Base-by-base conservation (phyloP, 2,329 filamentous ascomycete genomes). In the Huntiella bhutanensis region DNA sequence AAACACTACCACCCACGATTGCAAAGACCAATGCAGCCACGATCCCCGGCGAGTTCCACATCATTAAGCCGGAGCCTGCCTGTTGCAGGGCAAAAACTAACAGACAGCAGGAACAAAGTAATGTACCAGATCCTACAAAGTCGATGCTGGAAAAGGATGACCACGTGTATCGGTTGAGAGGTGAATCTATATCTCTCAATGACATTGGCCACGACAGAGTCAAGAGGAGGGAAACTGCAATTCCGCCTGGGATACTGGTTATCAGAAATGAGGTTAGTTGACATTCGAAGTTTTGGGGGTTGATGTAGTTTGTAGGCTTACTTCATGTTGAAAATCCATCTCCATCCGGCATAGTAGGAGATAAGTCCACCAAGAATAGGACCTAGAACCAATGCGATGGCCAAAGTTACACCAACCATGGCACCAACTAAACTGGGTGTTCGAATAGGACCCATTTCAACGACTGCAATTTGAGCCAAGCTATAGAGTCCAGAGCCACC, bases 301-400 rank as follows among this genome's bases (percentile, higher is more conserved):
- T 19, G 3, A 12, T 4, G 3, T 40, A 5, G 3, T 16, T 6
- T 11, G 22, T 19, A 8, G 6, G 52, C 66, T 40, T 58, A 75
- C 71, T 78, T 78, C 56, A 77, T 69, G 56, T 71, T 70, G 56
- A 77, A 77, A 35, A 77, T 64, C 62, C 71, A 74, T 43, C 69
- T 63, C 74, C 74, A 78, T 38, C 62, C 64, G 13, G 65, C 64
- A 2, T 64, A 58, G n/a, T 68, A 62, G 1, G 70, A 67, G 16
- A 78, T 69, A 3, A 66, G 59, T 2, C 73, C 74, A 4, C 73
- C 74, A 3, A 77, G 57, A 2, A 77, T 56, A 1, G 74, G 72
- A 0, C 74, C 74, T 1, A 77, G 60, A 3, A 77, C 65, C 52
- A 75, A 75, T 0, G 73, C 69, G 10, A 72, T 58, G 1, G 71